These are phyloP conservation scores for Prunus mume DNA, from an alignment of 306 rosid genomes.

Conservation along the genomic window DNA sequence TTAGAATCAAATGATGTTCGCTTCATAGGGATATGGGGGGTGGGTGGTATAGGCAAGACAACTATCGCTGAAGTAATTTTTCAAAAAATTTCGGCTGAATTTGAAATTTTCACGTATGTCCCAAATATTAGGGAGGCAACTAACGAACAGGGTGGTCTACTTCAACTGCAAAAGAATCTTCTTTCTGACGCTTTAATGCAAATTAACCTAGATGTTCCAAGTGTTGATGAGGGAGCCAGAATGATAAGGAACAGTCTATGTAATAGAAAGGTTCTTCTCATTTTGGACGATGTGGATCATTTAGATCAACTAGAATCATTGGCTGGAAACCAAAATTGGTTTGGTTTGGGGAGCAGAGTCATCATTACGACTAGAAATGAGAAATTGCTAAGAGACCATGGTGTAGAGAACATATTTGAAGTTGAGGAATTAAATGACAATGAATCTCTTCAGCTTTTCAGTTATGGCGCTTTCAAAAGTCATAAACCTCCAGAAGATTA, in stretches of 20 bases:
- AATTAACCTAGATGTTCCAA: neutral
- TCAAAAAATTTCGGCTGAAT: no score
- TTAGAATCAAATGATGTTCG: neutral
- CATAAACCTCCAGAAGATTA: neutral
- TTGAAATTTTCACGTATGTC: neutral
- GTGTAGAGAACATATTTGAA: no score
- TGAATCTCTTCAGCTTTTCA: neutral
- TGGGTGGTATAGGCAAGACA: neutral
- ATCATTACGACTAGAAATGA: no score
- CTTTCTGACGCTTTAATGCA: neutral
- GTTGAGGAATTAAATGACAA: neutral
- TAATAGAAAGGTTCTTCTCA: no score
- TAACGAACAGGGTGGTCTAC: neutral
- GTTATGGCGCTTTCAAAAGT: neutral
- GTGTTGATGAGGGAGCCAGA: no score
- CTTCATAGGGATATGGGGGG: neutral
- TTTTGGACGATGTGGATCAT: no score
- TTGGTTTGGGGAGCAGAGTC: no score
- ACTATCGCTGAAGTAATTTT: no score
- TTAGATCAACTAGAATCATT: no score
- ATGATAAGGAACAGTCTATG: no score
- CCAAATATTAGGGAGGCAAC: accelerated
- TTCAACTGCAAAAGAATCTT: conserved; percentile 16
- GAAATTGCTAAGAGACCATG: no score
- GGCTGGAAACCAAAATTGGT: no score